These are phyloP conservation scores for Massarina eburnea DNA, from an alignment of 2,329 filamentous ascomycete species.

Conservation along the genomic window DNA sequence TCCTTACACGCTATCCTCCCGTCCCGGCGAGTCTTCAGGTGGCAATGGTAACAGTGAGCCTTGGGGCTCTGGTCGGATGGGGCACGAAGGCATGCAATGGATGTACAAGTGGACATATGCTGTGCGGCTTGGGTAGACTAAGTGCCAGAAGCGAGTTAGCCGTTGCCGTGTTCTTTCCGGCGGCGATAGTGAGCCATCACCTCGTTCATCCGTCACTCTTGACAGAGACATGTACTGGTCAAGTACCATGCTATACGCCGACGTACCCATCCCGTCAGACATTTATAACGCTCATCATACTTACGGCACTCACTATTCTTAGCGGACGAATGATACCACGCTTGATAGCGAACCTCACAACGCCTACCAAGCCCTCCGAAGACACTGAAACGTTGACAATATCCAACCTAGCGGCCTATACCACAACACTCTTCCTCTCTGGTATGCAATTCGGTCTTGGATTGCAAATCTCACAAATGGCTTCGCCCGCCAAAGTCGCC, in stretches of 20 bases:
- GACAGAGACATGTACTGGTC: conserved; percentile 38
- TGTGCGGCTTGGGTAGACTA: conserved; percentile 54
- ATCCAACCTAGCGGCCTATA: conserved; percentile 25
- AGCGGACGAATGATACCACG: conserved; percentile 24
- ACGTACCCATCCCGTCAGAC: conserved; percentile 43
- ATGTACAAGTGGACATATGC: conserved; percentile 59
- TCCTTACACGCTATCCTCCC: conserved; percentile 48
- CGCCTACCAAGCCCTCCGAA: neutral
- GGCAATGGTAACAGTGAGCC: conserved; percentile 42
- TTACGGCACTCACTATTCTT: conserved; percentile 30
- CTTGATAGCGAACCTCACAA: conserved; percentile 14
- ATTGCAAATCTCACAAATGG: conserved; percentile 55
- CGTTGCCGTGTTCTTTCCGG: conserved; percentile 38
- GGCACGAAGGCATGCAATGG: conserved; percentile 56
- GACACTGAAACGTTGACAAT: conserved; percentile 11
- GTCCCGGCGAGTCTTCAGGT: conserved; percentile 38
- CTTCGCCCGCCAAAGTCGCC: conserved; percentile 52
- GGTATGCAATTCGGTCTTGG: conserved; percentile 56
- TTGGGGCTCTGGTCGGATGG: conserved; percentile 53
- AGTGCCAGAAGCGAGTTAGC: conserved; percentile 54
- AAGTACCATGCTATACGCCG: conserved; percentile 50
- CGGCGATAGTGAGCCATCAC: conserved; percentile 37
- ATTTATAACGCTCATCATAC: conserved; percentile 39
- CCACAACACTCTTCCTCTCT: conserved; percentile 47
- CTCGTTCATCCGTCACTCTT: conserved; percentile 47